Conservation (phyloP, 2,329 filamentous ascomycete genomes). For the Fusarium sp. region DNA sequence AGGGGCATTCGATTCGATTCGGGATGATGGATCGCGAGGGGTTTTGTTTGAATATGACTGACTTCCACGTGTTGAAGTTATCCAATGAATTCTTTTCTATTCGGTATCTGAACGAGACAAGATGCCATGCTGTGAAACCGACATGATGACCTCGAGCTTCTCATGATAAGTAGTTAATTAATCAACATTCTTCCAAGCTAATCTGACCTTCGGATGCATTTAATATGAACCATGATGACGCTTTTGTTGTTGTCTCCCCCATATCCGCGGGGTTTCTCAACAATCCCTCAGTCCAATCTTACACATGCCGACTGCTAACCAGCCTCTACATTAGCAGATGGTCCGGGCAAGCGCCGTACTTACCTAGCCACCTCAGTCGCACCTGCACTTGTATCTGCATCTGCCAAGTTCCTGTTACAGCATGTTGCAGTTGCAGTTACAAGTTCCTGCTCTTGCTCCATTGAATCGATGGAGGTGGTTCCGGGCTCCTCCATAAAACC, state of each 20-base stretch:
- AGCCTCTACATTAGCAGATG: conserved; percentile 16
- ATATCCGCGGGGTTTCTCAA: conserved; percentile 38
- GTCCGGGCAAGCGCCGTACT: conserved; percentile 16
- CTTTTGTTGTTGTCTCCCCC: conserved; percentile 20
- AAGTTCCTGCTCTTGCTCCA: conserved; percentile 10
- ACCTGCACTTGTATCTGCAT: conserved; percentile 29
- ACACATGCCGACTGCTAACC: conserved; percentile 32
- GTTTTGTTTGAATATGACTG: conserved; percentile 30
- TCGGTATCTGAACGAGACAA: not conserved
- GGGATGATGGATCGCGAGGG: conserved; percentile 30
- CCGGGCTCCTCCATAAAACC: conserved; percentile 62
- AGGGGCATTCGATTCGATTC: conserved; percentile 38
- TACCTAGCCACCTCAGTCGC: conserved; percentile 23
- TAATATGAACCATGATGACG: conserved; percentile 20
- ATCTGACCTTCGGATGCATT: not conserved
- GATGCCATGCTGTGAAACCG: not conserved
- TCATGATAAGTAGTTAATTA: not conserved
- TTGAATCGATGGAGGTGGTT: conserved; percentile 25
- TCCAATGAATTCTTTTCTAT: not conserved
- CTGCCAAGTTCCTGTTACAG: conserved; percentile 18
- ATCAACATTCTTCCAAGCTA: not conserved
- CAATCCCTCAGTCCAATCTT: conserved; percentile 24
- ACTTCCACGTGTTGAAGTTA: conserved; percentile 33
- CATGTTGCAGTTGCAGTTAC: conserved; percentile 7
- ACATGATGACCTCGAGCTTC: not conserved